These are phyloP conservation scores for Tolypocladium amazonense DNA, from an alignment of 2,329 filamentous ascomycete genomes.

Conservation along the genomic window DNA sequence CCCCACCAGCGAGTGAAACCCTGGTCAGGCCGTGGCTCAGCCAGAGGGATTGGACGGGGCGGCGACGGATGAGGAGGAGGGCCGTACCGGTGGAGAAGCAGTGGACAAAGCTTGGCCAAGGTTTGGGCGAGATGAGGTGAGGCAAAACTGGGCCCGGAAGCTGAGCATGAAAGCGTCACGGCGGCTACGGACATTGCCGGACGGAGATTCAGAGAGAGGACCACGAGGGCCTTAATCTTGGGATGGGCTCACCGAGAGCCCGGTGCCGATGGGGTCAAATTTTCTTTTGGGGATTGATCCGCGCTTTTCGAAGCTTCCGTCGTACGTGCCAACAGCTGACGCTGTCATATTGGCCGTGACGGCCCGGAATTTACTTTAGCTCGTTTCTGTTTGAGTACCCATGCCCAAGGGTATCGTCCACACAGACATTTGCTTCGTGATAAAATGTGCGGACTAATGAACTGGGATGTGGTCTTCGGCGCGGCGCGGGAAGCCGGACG, in stretches of 20 bases:
- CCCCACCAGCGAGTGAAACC: background rate
- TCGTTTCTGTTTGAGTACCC: background rate
- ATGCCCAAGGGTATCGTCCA: background rate
- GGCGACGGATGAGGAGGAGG: constrained; percentile 1
- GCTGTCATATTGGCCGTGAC: background rate
- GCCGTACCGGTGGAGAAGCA: constrained; percentile 5
- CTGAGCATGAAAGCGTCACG: background rate
- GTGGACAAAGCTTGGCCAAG: background rate
- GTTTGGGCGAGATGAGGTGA: background rate
- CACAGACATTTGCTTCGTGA: background rate
- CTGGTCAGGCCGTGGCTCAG: background rate
- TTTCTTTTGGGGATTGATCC: background rate
- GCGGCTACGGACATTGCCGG: background rate
- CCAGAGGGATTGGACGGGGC: background rate
- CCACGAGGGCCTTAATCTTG: background rate
- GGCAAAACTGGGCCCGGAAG: background rate
- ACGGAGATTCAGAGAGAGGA: background rate
- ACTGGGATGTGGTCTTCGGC: background rate
- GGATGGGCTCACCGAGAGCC: background rate
- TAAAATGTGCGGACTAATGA: background rate
- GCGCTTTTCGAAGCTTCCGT: background rate
- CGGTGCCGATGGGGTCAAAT: background rate
- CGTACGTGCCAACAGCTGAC: background rate
- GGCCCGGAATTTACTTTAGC: background rate
- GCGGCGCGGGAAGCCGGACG: background rate